These are phyloP conservation scores for Metahyphopichia silvanorum DNA, from an alignment of 805 yeast genomes.

Conservation along the genomic window DNA sequence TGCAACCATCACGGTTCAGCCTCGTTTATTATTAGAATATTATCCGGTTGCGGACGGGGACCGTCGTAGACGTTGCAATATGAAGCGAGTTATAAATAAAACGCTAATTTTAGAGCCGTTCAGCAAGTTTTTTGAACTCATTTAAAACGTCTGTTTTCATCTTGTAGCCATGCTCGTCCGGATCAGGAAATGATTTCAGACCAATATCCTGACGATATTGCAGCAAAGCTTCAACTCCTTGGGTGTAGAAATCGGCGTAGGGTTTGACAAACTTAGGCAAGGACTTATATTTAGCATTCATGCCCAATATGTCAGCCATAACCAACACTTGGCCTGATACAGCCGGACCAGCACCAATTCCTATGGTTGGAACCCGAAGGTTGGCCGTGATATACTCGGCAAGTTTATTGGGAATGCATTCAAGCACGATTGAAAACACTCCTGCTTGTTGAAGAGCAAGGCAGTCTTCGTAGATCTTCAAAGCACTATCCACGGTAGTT, in stretches of 20 bases:
- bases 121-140: conserved; percentile 15
- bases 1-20: no score
- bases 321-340: conserved; percentile 92
- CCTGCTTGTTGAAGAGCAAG: conserved; percentile 70
- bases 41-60: no score
- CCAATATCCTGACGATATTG: conserved; percentile 62
- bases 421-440: conserved; percentile 69
- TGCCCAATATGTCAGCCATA: conserved; percentile 78
- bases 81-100: no score
- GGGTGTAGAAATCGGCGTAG: conserved; percentile 51
- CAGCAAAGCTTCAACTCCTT: conserved; percentile 49
- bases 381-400: conserved; percentile 61
- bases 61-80: no score
- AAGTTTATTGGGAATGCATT: conserved; percentile 78
- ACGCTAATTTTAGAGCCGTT: conserved; percentile 1
- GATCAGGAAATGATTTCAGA: conserved; percentile 54
- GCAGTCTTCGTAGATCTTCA: conserved; percentile 63
- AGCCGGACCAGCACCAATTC: conserved; percentile 89
- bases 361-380: conserved; percentile 77
- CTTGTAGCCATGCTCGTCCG: conserved; percentile 59
- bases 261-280: conserved; percentile 69
- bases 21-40: no score
- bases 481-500: conserved; percentile 49
- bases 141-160: conserved; percentile 61
- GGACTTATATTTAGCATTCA: conserved; percentile 39